Percentiles rank a stretch among this genome's conserved stretches.
These are phyloP conservation scores for Yamadazyma sp. DNA, from an alignment of 1,139 yeast genomes.

Conservation along the genomic window DNA sequence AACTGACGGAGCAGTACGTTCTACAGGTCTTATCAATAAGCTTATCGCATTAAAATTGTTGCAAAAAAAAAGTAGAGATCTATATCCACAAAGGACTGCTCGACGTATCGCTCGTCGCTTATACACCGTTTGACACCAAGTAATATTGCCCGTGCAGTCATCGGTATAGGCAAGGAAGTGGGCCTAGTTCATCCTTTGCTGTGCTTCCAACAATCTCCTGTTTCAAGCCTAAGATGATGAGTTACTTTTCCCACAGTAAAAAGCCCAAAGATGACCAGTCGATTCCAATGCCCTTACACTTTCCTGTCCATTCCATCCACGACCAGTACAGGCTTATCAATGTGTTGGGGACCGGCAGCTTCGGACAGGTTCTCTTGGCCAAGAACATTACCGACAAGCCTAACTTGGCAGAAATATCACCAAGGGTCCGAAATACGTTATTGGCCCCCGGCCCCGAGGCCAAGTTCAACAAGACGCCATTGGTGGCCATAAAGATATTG, in stretches of 20 bases:
- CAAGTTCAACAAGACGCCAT: conserved; percentile 26
- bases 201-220: background rate
- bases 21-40: too few relatives aligned
- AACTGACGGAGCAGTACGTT: too few relatives aligned
- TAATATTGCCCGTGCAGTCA: too few relatives aligned
- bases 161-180: too few relatives aligned
- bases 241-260: background rate
- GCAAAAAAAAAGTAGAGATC: too few relatives aligned
- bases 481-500: conserved; percentile 88
- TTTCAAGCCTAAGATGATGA: background rate
- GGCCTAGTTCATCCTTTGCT: too few relatives aligned
- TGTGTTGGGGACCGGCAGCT: conserved; percentile 72
- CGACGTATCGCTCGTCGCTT: background rate
- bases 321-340: conserved; percentile 49
- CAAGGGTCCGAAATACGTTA: conserved; percentile 39
- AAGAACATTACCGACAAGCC: conserved; percentile 28
- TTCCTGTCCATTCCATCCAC: conserved; percentile 1
- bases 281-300: background rate
- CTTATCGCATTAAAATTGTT: too few relatives aligned
- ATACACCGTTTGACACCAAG: too few relatives aligned
- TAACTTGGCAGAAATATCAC: background rate
- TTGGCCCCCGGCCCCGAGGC: conserved; percentile 45
- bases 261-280: background rate
- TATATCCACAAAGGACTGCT: too few relatives aligned
- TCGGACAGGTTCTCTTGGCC: conserved; percentile 72